Evolutionary conservation across 768 basidiomycete genomes (phyloP), one percentile per base, ranked within the genome.

Genomic region (Lactifluus volemus): DNA sequence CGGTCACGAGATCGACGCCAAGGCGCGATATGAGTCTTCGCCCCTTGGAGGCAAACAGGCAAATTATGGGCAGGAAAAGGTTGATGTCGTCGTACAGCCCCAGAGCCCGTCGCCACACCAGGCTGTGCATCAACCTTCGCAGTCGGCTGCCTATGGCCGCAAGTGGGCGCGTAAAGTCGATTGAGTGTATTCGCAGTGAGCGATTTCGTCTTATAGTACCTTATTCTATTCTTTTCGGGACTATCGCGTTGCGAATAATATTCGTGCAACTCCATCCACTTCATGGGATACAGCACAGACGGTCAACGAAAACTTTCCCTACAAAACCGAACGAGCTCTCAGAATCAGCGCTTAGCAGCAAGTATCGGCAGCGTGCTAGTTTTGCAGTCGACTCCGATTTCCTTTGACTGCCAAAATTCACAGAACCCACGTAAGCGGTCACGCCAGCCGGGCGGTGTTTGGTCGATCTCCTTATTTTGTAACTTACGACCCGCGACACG

Each of bases 81-180:
- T 79, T 19, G 79, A 79, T 55, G 74, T 80, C n/a, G 69, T 79
- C 44, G 70, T 80, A 17, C 73, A 74, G 9, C 73, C 77, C 0
- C 72, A 75, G 41, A 74, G 75, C 12, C 78, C 82, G 5, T 71
- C 78, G 21, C 19, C 63, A 32, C 39, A 60, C 14, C 44, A 53
- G 29, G 74, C 82, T 34, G 75, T 73, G 3, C 69, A 73, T 57
- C 65, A 69, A 45, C 70, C 72, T 4, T 68, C 82, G 11, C 79
- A 77, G 11, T 78, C 81, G 12, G 45, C 50, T 12, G 19, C 60
- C 30, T 74, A 78, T 5, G 80, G 81, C 8, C 81, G 84, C 69
- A 85, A 81, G 72, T 89, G 86, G 86, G 78, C 86, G 38, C 76
- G 87, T 68, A 89, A 89, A 74, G 78, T 89, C 42, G 86, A 89